Conservation (phyloP, 768 basidiomycete species). For the Lepiota venenata region DNA sequence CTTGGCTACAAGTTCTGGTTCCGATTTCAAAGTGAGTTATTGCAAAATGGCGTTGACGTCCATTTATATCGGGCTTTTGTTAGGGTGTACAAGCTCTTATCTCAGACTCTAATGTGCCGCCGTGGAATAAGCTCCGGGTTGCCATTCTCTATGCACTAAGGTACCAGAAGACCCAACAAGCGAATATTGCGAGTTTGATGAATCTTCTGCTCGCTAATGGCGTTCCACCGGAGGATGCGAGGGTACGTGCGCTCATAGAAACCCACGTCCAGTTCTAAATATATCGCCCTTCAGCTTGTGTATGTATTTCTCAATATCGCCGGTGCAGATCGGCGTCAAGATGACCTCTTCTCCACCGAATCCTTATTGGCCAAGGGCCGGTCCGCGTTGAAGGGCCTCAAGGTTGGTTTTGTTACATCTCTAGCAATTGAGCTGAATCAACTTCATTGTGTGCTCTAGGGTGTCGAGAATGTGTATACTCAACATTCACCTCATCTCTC, state of each 20-base stretch:
- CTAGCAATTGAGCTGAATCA: background rate
- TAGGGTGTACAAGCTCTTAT: constrained; percentile 85
- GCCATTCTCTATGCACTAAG: constrained; percentile 92
- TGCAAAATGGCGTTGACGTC: background rate
- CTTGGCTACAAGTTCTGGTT: constrained; percentile 86
- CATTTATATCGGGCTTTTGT: background rate
- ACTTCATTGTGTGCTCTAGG: constrained; percentile 41
- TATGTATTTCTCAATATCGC: constrained; percentile 91
- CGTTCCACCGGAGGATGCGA: constrained; percentile 71
- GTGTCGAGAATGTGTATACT: constrained; percentile 98
- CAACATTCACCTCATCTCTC: constrained; percentile 94
- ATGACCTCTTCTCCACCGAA: constrained; percentile 95
- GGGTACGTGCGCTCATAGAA: constrained; percentile 34
- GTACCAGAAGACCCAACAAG: constrained; percentile 87
- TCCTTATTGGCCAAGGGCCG: constrained; percentile 92
- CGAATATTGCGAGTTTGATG: constrained; percentile 78
- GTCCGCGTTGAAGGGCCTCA: constrained; percentile 92
- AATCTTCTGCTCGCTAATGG: constrained; percentile 75
- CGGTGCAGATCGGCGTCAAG: constrained; percentile 94
- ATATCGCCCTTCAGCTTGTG: constrained; percentile 59
- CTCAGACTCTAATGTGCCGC: constrained; percentile 59
- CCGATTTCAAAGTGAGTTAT: constrained; percentile 73
- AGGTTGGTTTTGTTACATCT: constrained; percentile 43
- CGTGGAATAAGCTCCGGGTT: constrained; percentile 83
- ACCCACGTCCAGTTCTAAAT: constrained; percentile 12